These are phyloP conservation scores for Tolypocladium pustulatum DNA, from an alignment of 2,329 filamentous ascomycete genomes.

Conservation along the genomic window DNA sequence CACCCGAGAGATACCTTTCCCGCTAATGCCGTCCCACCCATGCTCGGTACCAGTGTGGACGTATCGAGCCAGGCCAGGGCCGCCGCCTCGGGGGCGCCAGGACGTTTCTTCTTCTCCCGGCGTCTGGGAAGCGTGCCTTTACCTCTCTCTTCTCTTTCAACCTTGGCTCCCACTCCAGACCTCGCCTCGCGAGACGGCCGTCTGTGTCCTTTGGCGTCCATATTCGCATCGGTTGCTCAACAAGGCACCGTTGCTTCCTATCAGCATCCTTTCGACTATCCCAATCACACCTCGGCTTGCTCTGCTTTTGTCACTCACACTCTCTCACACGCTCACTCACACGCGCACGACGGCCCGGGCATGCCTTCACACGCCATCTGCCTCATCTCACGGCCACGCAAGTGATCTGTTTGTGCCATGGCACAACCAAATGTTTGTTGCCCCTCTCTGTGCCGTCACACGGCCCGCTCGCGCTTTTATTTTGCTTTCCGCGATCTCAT, in stretches of 20 bases:
- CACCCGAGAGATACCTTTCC: slow-evolving; percentile 14
- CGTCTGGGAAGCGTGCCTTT: slow-evolving; percentile 21
- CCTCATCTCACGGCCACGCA: slow-evolving; percentile 22
- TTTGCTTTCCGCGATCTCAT: slow-evolving; percentile 2
- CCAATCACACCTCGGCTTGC: neutral
- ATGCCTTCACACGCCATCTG: slow-evolving; percentile 16
- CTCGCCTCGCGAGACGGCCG: slow-evolving; percentile 12
- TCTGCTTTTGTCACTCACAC: slow-evolving; percentile 6
- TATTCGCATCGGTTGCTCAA: neutral
- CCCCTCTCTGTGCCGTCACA: neutral
- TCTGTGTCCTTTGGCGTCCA: neutral
- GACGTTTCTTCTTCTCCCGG: slow-evolving; percentile 28
- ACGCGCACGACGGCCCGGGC: slow-evolving; percentile 9
- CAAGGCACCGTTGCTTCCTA: neutral
- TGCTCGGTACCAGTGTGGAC: slow-evolving; percentile 22
- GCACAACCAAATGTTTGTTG: slow-evolving; percentile 27
- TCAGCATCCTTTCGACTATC: neutral
- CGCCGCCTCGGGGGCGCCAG: slow-evolving; percentile 25
- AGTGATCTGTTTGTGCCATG: slow-evolving; percentile 26
- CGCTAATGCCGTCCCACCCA: slow-evolving; percentile 25
- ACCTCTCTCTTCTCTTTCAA: slow-evolving; percentile 18
- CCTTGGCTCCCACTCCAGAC: slow-evolving; percentile 19
- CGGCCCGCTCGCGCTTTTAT: slow-evolving; percentile 5
- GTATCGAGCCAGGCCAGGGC: slow-evolving; percentile 23
- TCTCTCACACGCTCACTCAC: slow-evolving; percentile 9